A percentile compares a stretch with the other conserved stretches of the same genome.
Evolutionary conservation across 345 rosid species (phyloP).

Genomic region (Rhodamnia rubescens): DNA sequence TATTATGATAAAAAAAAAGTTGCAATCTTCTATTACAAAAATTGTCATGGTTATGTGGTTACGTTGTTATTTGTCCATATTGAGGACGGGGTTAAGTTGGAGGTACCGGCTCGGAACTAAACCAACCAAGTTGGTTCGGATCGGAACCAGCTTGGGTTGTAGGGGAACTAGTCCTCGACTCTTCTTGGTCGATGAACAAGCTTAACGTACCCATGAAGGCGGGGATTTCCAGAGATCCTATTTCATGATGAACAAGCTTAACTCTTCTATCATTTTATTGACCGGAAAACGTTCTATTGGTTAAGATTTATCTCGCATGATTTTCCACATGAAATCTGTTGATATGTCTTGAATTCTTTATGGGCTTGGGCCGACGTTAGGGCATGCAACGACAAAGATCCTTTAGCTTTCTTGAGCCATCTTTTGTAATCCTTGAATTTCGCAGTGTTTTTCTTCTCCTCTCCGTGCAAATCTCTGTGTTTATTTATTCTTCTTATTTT

Average conservation of each 20-base stretch:
- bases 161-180: background rate
- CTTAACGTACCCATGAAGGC: too few species aligned
- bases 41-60: background rate
- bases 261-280: background rate
- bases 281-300: background rate
- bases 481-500: background rate
- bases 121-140: background rate
- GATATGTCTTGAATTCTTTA: background rate
- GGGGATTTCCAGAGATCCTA: too few species aligned
- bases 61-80: background rate
- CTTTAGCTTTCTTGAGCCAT: background rate
- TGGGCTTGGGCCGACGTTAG: background rate
- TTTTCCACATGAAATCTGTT: background rate
- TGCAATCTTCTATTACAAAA: background rate
- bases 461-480: fast-evolving
- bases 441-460: background rate
- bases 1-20: too few species aligned
- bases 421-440: background rate
- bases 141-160: background rate
- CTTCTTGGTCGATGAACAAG: background rate
- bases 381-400: background rate
- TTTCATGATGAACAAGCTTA: too few species aligned
- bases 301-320: background rate
- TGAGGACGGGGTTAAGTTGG: background rate
- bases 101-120: background rate